Evolutionary conservation across 2,329 filamentous ascomycete species (phyloP).

Genomic region (Didymella pomorum): DNA sequence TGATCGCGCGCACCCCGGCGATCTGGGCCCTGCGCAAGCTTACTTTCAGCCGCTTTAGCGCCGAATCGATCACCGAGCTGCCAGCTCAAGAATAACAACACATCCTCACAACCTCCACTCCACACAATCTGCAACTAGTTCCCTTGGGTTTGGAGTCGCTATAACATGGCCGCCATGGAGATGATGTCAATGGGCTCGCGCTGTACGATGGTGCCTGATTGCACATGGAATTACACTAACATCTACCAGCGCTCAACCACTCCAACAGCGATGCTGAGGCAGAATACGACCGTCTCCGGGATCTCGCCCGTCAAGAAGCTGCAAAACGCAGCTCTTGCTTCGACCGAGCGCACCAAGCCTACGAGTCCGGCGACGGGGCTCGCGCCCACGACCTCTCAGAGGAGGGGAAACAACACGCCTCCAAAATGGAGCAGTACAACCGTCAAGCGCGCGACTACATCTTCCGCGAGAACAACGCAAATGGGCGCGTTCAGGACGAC

Average conservation of each 20-base stretch:
- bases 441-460: slow-evolving; percentile 91
- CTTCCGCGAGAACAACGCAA: slow-evolving; percentile 92
- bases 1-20: slow-evolving; percentile 18
- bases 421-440: slow-evolving; percentile 88
- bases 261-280: slow-evolving; percentile 63
- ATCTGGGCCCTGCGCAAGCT: slow-evolving; percentile 23
- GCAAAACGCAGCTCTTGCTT: slow-evolving; percentile 80
- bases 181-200: slow-evolving; percentile 49
- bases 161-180: slow-evolving; percentile 42
- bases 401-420: slow-evolving; percentile 83
- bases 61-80: slow-evolving; percentile 12
- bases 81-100: slow-evolving; percentile 28
- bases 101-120: slow-evolving; percentile 15
- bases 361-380: slow-evolving; percentile 81
- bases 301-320: slow-evolving; percentile 81
- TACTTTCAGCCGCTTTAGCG: slow-evolving; percentile 21
- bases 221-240: slow-evolving; percentile 7
- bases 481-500: slow-evolving; percentile 76
- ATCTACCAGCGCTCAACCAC: slow-evolving; percentile 46
- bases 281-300: slow-evolving; percentile 91
- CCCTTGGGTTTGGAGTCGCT: slow-evolving; percentile 19
- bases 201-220: slow-evolving; percentile 32
- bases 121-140: slow-evolving; percentile 1
- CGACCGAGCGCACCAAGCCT: slow-evolving; percentile 74
- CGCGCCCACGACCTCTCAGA: slow-evolving; percentile 84